These are phyloP conservation scores for Quercus phellos DNA, from an alignment of 331 rosid species.

Conservation along the genomic window DNA sequence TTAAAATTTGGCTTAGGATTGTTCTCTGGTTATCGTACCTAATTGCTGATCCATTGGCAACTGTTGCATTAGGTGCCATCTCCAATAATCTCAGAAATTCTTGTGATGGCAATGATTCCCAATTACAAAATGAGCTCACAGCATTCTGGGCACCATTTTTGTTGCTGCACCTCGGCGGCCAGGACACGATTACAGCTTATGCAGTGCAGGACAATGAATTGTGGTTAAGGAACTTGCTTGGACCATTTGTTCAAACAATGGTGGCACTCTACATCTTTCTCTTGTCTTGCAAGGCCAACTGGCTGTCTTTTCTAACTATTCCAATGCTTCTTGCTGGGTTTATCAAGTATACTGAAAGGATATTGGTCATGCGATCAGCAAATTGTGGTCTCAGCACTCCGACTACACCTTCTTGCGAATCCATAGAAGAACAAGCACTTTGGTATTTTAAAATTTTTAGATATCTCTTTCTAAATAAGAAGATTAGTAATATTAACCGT, in stretches of 20 bases:
- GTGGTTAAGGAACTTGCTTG: neutral
- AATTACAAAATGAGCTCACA: neutral
- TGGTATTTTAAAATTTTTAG: neutral
- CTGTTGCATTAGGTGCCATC: neutral
- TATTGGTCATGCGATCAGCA: neutral
- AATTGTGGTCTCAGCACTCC: too few species aligned
- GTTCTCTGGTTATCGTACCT: neutral
- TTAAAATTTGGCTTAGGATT: neutral
- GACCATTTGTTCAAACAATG: neutral
- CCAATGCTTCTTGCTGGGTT: neutral
- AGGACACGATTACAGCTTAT: conserved; percentile 3
- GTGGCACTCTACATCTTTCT: neutral
- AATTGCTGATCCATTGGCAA: neutral
- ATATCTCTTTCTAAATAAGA: too few species aligned
- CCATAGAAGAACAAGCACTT: neutral
- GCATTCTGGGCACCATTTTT: conserved; percentile 12
- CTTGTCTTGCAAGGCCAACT: neutral
- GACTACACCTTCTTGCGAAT: too few species aligned
- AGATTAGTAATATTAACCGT: too few species aligned
- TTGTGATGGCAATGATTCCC: neutral
- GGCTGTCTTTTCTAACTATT: neutral
- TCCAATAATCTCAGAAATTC: neutral
- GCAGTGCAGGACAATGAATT: conserved; percentile 9
- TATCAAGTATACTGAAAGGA: conserved; percentile 1
- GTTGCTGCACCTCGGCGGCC: conserved; percentile 7